phyloP scores from a whole-genome alignment of 2,329 filamentous ascomycete genomes.

The Xylariaceae sp. region DNA sequence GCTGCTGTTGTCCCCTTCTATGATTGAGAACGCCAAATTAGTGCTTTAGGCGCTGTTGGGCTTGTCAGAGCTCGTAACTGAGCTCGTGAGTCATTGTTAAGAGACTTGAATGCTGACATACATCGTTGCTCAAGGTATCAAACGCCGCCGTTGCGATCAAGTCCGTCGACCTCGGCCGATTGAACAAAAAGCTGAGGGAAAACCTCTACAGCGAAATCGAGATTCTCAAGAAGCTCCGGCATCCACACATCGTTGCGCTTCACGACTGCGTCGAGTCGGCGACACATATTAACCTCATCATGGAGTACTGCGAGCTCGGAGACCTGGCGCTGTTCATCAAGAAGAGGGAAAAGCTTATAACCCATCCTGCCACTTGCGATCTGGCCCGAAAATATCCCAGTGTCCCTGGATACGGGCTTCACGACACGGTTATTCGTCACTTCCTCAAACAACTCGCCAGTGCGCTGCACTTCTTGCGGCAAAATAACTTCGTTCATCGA shows the following conservation, averaged over 20 bases:
- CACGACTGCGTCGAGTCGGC: conserved; percentile 88
- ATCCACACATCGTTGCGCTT: conserved; percentile 94
- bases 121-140: conserved; percentile 52
- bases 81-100: not conserved
- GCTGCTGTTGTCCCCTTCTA: conserved; percentile 11
- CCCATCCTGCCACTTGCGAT: conserved; percentile 75
- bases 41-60: not conserved
- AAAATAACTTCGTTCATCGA: conserved; percentile 84
- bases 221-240: conserved; percentile 87
- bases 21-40: conserved; percentile 1
- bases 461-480: conserved; percentile 81
- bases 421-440: conserved; percentile 94
- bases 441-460: conserved; percentile 94
- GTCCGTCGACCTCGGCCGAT: conserved; percentile 81
- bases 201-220: conserved; percentile 94
- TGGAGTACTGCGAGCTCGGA: conserved; percentile 97
- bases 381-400: conserved; percentile 94
- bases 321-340: conserved; percentile 95
- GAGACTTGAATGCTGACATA: conserved; percentile 19
- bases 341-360: conserved; percentile 75
- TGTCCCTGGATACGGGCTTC: conserved; percentile 73
- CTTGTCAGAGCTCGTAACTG: not conserved
- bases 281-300: conserved; percentile 89
- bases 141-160: conserved; percentile 90
- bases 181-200: conserved; percentile 94